Percentiles rank a stretch among this genome's conserved stretches.
Conservation (phyloP, 1,284 basidiomycete genomes). For the Pascua guehoae region DNA sequence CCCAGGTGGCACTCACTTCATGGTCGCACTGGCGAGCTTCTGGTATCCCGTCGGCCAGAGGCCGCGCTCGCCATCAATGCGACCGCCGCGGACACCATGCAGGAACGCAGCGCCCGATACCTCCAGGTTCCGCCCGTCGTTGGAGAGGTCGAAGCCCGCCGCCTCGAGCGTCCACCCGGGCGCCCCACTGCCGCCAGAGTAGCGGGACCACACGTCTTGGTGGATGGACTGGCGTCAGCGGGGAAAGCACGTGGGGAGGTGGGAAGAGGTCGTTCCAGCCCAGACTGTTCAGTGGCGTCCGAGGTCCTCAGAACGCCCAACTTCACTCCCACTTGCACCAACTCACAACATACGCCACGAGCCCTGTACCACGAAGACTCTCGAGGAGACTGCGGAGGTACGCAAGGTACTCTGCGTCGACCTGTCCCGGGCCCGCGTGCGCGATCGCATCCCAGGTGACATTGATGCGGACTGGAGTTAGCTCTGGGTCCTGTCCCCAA, state of each 20-base stretch:
- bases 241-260: background rate
- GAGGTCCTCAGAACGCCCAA: too few species aligned
- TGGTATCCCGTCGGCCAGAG: constrained; percentile 82
- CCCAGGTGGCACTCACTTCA: constrained; percentile 61
- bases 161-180: constrained; percentile 85
- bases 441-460: constrained; percentile 97
- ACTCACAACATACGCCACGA: constrained; percentile 82
- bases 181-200: constrained; percentile 86
- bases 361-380: constrained; percentile 72
- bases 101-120: constrained; percentile 80
- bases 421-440: constrained; percentile 80
- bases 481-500: background rate
- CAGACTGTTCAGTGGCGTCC: constrained; percentile 24
- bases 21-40: constrained; percentile 79
- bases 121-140: constrained; percentile 59
- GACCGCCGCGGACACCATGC: constrained; percentile 61
- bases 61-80: constrained; percentile 60
- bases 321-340: too few species aligned
- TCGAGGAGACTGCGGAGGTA: constrained; percentile 73
- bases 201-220: constrained; percentile 94
- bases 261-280: background rate
- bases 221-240: constrained; percentile 58
- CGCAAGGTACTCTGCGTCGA: constrained; percentile 75
- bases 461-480: constrained; percentile 67
- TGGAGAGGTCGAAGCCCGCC: constrained; percentile 68